Evolutionary conservation across 305 asterid genomes (phyloP).

Genomic region (Stenogyne calaminthoides): DNA sequence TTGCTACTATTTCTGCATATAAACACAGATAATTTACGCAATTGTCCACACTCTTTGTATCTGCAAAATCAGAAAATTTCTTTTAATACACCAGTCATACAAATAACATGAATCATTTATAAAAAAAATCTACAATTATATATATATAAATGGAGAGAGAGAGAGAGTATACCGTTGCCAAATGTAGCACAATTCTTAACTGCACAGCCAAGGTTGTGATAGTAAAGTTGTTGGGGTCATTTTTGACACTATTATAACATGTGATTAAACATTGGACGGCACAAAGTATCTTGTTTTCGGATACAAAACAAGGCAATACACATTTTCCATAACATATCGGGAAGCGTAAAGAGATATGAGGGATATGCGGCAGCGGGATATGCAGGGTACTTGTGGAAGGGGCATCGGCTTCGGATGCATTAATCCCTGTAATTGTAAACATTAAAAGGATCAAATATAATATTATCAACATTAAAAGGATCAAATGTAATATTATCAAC

Average conservation of each 20-base stretch:
- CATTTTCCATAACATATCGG: too few species aligned
- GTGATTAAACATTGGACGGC: constrained; percentile 21
- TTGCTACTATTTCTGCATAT: too few species aligned
- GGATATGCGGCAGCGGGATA: too few species aligned
- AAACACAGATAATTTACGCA: background rate
- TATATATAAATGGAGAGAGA: too few species aligned
- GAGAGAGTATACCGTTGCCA: constrained; percentile 30
- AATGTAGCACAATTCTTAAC: constrained; percentile 14
- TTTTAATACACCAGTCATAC: background rate
- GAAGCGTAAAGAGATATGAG: too few species aligned
- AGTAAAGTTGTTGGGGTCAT: background rate
- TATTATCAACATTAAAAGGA: too few species aligned
- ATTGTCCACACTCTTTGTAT: background rate
- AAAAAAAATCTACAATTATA: too few species aligned
- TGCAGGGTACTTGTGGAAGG: too few species aligned
- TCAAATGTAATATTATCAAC: too few species aligned
- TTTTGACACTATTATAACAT: background rate
- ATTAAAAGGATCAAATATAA: too few species aligned
- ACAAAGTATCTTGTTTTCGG: constrained; percentile 17
- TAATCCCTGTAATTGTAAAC: too few species aligned
- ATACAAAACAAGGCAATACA: background rate
- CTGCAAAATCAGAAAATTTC: constrained; percentile 12
- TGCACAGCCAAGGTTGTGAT: constrained; percentile 32
- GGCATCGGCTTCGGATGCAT: too few species aligned
- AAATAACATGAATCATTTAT: background rate